phyloP scores from a whole-genome alignment of 1,284 basidiomycete species.

The Schizophyllum commune region DNA sequence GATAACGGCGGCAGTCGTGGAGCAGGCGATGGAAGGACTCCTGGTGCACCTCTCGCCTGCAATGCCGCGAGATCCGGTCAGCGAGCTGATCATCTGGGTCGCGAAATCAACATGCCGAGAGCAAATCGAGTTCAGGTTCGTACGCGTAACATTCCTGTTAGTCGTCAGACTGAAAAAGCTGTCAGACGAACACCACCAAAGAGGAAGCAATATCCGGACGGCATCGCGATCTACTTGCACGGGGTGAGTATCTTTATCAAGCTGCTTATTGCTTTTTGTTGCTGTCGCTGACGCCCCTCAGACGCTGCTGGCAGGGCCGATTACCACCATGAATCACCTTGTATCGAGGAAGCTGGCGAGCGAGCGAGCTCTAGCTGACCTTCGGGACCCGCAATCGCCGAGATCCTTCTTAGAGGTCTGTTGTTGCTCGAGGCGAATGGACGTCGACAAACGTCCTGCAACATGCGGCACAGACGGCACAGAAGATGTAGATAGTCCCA shows the following conservation, averaged over 20 bases:
- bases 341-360: not conserved
- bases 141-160: conserved; percentile 1
- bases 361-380: not conserved
- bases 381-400: not conserved
- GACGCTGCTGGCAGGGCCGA: not conserved
- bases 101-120: conserved; percentile 45
- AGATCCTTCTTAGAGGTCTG: not conserved
- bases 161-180: not conserved
- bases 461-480: not conserved
- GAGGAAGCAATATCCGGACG: not conserved
- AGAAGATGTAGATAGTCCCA: not conserved
- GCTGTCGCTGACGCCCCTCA: not conserved
- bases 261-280: not conserved
- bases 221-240: not conserved
- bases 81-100: conserved; percentile 58
- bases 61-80: conserved; percentile 58
- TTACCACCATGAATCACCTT: not conserved
- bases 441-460: not conserved
- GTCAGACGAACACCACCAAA: not conserved
- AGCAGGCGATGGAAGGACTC: conserved; percentile 55
- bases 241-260: not conserved
- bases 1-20: conserved; percentile 49
- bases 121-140: conserved; percentile 26
- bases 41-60: conserved; percentile 48
- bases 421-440: not conserved